Evolutionary conservation across 495 filamentous ascomycete genomes (phyloP).

Genomic region (Neurospora terricola): DNA sequence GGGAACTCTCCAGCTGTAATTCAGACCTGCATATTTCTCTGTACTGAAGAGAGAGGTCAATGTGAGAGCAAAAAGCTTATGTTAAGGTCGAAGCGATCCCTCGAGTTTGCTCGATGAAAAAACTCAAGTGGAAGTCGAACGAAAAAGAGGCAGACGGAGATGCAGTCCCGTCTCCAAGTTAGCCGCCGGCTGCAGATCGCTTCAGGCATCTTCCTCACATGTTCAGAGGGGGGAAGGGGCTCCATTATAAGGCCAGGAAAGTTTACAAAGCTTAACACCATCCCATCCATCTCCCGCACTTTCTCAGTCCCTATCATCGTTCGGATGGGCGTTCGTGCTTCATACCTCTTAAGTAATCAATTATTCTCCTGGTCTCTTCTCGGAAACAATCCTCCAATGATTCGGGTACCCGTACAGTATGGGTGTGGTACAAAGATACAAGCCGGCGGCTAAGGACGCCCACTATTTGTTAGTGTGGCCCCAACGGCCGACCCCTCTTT

Average conservation of each 20-base stretch:
- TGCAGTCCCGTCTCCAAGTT: neutral
- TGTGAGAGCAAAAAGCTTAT: neutral
- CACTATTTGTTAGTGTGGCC: neutral
- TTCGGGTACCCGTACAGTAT: neutral
- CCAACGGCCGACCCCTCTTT: neutral
- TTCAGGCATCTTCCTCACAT: neutral
- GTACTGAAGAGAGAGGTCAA: neutral
- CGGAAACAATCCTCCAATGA: neutral
- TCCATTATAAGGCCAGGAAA: neutral
- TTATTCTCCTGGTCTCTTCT: neutral
- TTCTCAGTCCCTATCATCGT: neutral
- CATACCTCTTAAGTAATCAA: neutral
- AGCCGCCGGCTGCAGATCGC: neutral
- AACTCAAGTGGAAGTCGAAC: neutral
- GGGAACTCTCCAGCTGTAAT: neutral
- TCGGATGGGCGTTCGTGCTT: neutral
- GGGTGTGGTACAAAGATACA: neutral
- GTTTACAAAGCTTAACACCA: neutral
- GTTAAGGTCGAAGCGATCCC: neutral
- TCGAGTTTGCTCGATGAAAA: neutral
- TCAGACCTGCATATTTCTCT: neutral
- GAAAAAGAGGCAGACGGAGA: neutral
- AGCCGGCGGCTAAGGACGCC: neutral
- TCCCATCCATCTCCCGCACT: neutral
- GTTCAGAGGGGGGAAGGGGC: neutral